A percentile compares a stretch with the other conserved stretches of the same genome.
These are phyloP conservation scores for Favolaschia claudopus DNA, from an alignment of 768 basidiomycete genomes.

Conservation along the genomic window DNA sequence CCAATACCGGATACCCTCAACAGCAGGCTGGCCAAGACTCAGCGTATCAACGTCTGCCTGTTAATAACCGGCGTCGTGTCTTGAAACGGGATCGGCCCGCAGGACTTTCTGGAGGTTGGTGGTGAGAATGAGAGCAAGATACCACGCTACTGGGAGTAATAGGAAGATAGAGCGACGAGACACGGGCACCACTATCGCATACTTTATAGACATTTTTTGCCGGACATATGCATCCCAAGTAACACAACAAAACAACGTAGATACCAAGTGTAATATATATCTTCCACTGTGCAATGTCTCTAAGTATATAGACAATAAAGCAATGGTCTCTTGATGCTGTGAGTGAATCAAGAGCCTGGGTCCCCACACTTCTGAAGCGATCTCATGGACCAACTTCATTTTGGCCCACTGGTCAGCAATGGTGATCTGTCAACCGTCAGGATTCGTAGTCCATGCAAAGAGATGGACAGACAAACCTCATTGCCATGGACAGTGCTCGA, in stretches of 20 bases:
- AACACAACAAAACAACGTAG: not conserved
- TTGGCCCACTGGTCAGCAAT: slow-evolving; percentile 29
- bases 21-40: slow-evolving; percentile 81
- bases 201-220: too few species aligned
- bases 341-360: too few species aligned
- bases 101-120: slow-evolving; percentile 82
- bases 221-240: too few species aligned
- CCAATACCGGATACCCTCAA: slow-evolving; percentile 57
- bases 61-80: slow-evolving; percentile 81
- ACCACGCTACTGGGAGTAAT: slow-evolving; percentile 80
- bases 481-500: slow-evolving; percentile 28
- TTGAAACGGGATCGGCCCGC: slow-evolving; percentile 84
- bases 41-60: slow-evolving; percentile 84
- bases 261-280: not conserved
- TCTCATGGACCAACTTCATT: slow-evolving; percentile 26
- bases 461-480: slow-evolving; percentile 12
- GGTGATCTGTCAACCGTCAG: slow-evolving; percentile 20
- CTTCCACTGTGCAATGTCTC: not conserved
- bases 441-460: not conserved
- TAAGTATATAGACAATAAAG: too few species aligned
- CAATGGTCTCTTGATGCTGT: too few species aligned
- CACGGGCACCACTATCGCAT: too few species aligned
- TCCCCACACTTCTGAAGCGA: slow-evolving; percentile 27
- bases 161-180: not conserved
- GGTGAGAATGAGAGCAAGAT: slow-evolving; percentile 70